These are phyloP conservation scores for Leishmania braziliensis DNA, from an alignment of 208 protist species.

Conservation along the genomic window DNA sequence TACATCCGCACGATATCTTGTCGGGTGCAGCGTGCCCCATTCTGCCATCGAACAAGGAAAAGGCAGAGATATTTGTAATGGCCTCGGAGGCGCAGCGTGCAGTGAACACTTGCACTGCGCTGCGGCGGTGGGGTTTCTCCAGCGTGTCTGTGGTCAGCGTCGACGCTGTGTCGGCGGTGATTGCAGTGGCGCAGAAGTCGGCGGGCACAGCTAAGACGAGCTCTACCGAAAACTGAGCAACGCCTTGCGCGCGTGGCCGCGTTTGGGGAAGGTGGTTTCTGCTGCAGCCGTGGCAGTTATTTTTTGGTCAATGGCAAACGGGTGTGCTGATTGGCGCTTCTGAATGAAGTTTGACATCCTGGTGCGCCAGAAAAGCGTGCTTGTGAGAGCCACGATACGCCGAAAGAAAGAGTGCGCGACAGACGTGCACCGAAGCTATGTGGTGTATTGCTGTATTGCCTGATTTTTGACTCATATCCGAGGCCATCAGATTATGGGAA, in stretches of 20 bases:
- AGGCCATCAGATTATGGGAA: not conserved
- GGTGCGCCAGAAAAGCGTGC: too few relatives aligned
- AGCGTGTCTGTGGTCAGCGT: conserved; percentile 50
- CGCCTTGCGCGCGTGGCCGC: not conserved
- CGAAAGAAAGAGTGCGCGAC: not conserved
- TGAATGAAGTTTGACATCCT: not conserved
- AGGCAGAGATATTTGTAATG: conserved; percentile 66
- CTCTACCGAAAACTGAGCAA: not conserved
- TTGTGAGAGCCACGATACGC: not conserved
- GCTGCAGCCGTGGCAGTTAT: not conserved
- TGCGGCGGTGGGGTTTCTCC: conserved; percentile 79
- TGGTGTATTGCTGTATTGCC: not conserved
- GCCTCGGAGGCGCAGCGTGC: conserved; percentile 50
- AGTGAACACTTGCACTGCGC: conserved; percentile 49
- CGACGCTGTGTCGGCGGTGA: conserved; percentile 27
- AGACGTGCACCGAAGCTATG: not conserved
- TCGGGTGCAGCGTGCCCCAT: conserved; percentile 74
- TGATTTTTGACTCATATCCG: not conserved
- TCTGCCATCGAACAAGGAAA: conserved; percentile 50
- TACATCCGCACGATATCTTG: conserved; percentile 83
- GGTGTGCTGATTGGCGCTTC: not conserved
- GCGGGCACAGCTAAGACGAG: not conserved
- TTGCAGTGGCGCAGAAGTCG: not conserved
- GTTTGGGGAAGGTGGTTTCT: not conserved
- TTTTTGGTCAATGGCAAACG: not conserved